Conservation (phyloP, 495 filamentous ascomycete genomes). For the Penicillium tannophilum region DNA sequence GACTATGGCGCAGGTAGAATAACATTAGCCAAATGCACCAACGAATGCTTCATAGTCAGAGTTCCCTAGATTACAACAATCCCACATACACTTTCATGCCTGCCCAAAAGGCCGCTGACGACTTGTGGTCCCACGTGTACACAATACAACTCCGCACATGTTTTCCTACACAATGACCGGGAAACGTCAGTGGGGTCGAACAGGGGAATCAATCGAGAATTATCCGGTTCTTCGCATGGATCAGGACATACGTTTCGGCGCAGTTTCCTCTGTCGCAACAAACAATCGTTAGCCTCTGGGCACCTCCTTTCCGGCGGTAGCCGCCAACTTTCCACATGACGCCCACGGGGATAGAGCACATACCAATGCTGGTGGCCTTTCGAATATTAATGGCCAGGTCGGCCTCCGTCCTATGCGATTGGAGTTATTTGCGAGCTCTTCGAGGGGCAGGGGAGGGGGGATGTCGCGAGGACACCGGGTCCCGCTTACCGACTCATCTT, state of each 20-base stretch:
- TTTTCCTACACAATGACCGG: conserved; percentile 59
- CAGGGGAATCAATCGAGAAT: background rate
- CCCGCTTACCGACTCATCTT: conserved; percentile 51
- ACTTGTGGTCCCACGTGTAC: conserved; percentile 99
- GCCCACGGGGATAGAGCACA: conserved; percentile 19
- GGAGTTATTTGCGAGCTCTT: conserved; percentile 22
- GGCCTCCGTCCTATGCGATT: conserved; percentile 71
- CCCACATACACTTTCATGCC: conserved; percentile 92
- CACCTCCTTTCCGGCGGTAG: conserved; percentile 9
- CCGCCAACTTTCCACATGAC: background rate
- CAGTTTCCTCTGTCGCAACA: conserved; percentile 72
- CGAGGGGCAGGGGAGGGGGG: conserved; percentile 1
- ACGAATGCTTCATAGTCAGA: conserved; percentile 9
- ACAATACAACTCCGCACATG: conserved; percentile 98
- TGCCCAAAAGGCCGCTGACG: conserved; percentile 92
- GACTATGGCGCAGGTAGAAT: conserved; percentile 48
- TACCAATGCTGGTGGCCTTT: conserved; percentile 90
- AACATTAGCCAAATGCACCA: conserved; percentile 1
- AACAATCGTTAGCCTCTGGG: conserved; percentile 30
- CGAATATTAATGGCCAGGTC: conserved; percentile 94
- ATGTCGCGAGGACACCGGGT: conserved; percentile 1
- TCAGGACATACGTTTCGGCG: conserved; percentile 75
- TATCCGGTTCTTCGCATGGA: background rate
- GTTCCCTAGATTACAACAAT: background rate
- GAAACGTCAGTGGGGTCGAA: conserved; percentile 19